These are phyloP conservation scores for Helminthosporium solani DNA, from an alignment of 2,329 filamentous ascomycete genomes.

Conservation along the genomic window DNA sequence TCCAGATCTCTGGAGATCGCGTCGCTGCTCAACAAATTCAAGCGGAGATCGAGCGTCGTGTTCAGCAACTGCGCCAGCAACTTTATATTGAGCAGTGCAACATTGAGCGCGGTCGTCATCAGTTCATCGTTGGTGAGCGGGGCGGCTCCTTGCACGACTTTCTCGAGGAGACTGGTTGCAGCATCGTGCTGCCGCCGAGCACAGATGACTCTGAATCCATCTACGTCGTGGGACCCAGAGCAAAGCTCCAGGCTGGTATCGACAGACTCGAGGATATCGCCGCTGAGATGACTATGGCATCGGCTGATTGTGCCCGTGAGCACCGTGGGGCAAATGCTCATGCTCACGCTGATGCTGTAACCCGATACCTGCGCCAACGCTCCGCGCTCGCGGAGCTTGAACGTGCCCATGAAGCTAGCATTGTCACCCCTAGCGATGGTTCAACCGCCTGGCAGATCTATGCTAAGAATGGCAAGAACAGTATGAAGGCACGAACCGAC, in stretches of 20 bases:
- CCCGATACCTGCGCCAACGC: constrained; percentile 81
- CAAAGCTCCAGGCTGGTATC: constrained; percentile 71
- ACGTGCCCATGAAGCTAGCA: constrained; percentile 76
- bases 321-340: constrained; percentile 74
- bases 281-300: constrained; percentile 79
- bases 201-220: constrained; percentile 79
- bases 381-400: constrained; percentile 82
- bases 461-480: constrained; percentile 80
- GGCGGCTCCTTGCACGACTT: constrained; percentile 82
- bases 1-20: constrained; percentile 84
- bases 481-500: constrained; percentile 71
- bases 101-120: constrained; percentile 84
- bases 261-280: constrained; percentile 87
- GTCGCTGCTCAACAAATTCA: constrained; percentile 76
- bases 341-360: constrained; percentile 79
- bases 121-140: constrained; percentile 88
- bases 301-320: constrained; percentile 78
- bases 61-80: constrained; percentile 71
- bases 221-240: constrained; percentile 77
- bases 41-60: constrained; percentile 76
- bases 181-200: constrained; percentile 75
- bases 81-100: constrained; percentile 76
- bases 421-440: constrained; percentile 73
- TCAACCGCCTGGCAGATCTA: constrained; percentile 85
- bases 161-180: constrained; percentile 85